Evolutionary conservation across 257 asterid species (phyloP), one percentile per base, ranked within the genome.

Genomic region (Plectranthus barbatus): DNA sequence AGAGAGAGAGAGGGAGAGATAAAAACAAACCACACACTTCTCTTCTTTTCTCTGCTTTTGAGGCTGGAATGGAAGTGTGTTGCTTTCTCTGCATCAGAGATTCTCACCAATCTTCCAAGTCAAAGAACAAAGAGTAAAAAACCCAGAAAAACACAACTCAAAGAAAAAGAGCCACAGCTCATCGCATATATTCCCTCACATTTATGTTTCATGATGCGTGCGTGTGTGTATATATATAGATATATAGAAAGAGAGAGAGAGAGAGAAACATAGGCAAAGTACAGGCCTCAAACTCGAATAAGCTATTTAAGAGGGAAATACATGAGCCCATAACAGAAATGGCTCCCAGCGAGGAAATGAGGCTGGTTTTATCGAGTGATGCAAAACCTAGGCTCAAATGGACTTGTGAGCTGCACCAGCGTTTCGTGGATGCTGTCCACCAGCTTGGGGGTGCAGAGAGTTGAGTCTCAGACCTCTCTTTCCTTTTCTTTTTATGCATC

Each of bases 381-480:
- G 95, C 98, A 13, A 91, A 88, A 44, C 94, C 96, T 0, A 81
- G 98, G 56, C 64, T 88, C 33, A 84, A 84, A 77, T 88, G 98
- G 96, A 91, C 94, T 50, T 79, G 77, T 17, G 96, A 91, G 59
- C 84, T 91, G 1, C 96, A 91, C 51, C 88, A 80, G 8, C 72
- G 81, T 14, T 88, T 88, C 55, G 18, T 84, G 17, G 88, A 81
- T 15, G 91, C 94, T 0, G 81, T 91, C 34, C 40, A 75, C 12
- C 88, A 76, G 53, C 91, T 91, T 15, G 98, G 98, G 6, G 98
- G 96, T 20, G 63, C 90, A 66, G 87, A 91, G 59, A 88, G 97
- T 87, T 70, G 66, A 81, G 91, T 79, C 61, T 41, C 12, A 3
- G 0, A 33, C 13, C 56, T 24, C 36, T 36, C 45, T 45, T 21